A percentile compares a stretch with the other conserved stretches of the same genome.
phyloP scores from a whole-genome alignment of 2,329 filamentous ascomycete species.

The Phialophora verrucosa region DNA sequence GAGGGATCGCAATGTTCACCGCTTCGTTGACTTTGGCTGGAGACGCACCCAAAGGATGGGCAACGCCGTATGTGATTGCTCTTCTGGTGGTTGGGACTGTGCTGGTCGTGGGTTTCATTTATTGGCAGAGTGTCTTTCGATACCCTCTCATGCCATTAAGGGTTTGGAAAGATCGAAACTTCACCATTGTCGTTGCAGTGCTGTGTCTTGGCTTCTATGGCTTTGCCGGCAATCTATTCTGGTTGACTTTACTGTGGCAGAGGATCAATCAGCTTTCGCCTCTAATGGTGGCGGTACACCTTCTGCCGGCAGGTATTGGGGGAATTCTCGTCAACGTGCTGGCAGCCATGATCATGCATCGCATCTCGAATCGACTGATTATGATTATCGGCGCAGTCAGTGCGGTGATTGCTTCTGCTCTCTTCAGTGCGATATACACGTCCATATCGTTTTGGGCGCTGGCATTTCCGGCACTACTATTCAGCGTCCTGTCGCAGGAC shows the following conservation, averaged over 20 bases:
- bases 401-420: constrained; percentile 54
- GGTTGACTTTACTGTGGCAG: constrained; percentile 70
- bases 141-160: constrained; percentile 58
- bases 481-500: constrained; percentile 70
- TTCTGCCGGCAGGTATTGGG: constrained; percentile 69
- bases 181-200: constrained; percentile 65
- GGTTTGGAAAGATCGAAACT: constrained; percentile 65
- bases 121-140: constrained; percentile 65
- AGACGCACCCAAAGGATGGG: constrained; percentile 68
- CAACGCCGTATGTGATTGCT: constrained; percentile 65
- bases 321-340: constrained; percentile 69
- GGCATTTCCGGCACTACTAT: constrained; percentile 65
- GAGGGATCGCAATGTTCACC: constrained; percentile 70
- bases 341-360: constrained; percentile 66
- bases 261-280: constrained; percentile 59
- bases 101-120: constrained; percentile 62
- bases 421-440: constrained; percentile 63
- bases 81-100: constrained; percentile 65
- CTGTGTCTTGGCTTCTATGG: constrained; percentile 67
- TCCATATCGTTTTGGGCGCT: constrained; percentile 69
- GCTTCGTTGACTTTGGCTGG: constrained; percentile 63
- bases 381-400: constrained; percentile 59
- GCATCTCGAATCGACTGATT: constrained; percentile 67
- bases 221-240: constrained; percentile 67
- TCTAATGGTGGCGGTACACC: constrained; percentile 64